Base-by-base conservation (phyloP, 164 flowering plant genomes). In the Vitis amurensis region DNA sequence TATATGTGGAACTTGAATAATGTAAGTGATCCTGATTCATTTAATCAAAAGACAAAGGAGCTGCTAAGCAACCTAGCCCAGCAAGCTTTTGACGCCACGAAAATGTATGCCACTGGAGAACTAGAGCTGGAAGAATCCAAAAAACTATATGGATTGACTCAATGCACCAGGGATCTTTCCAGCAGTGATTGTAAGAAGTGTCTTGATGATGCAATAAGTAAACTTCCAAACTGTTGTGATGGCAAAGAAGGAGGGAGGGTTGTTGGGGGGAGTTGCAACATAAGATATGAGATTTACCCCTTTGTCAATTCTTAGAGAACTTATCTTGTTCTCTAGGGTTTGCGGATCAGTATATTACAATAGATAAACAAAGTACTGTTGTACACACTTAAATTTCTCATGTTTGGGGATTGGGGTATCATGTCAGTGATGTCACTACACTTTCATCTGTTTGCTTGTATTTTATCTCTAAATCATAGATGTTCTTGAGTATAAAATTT, bases 121-220 rank as follows among this genome's bases (percentile, higher is more conserved):
- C 8, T 47, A 9, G 65, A 47, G 51, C 53, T 80, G 2, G 61
- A 19, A 1, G 60, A 29, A 17, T 19, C 56, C 1, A 2, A 47
- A 50, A 74, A 11, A 9, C 27, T 81, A 1, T 78, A 75, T 57
- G 81, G 79, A 19, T 23, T 73, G 72, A 75, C 49, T 53, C 79
- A 80, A 48, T 80, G 79, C 66, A 76, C 80, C 2, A 68, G 80
- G 64, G 83, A 80, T 31, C 66, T 80, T 2, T 63, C 76, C 11
- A 56, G 53, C 30, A 1, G 1, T n/a, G 71, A 71, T 23, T 80
- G 83, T 31, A 71, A 69, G 68, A 56, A 29, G 65, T 78, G 81
- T 59, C 62, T 78, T 17, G 73, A 75, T 52, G 58, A 47, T 50
- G 67, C 62, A 16, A 58, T 66, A 7, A 19, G 68, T 23, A 68